phyloP scores from a whole-genome alignment of 2,329 filamentous ascomycete species.

The Orbilia quercus region DNA sequence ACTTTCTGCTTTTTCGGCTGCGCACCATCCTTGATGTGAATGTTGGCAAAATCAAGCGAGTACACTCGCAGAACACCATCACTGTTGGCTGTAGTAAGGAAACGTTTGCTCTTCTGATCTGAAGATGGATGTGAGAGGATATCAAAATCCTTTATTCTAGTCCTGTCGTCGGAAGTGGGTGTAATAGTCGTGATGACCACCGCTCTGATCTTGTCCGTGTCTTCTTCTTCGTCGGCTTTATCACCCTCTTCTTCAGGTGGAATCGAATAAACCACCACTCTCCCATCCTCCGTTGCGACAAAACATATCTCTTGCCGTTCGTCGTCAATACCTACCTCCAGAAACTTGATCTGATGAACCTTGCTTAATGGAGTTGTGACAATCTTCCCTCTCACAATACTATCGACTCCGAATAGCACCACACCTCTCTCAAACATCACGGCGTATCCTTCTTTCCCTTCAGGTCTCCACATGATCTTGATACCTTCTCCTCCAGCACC shows the following conservation, averaged over 20 bases:
- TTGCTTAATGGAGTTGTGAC: slow-evolving; percentile 77
- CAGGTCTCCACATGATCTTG: slow-evolving; percentile 80
- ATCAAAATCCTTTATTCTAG: slow-evolving; percentile 89
- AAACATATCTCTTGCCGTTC: slow-evolving; percentile 72
- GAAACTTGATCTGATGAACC: slow-evolving; percentile 82
- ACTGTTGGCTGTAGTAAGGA: slow-evolving; percentile 81
- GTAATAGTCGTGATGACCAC: slow-evolving; percentile 71
- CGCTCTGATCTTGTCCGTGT: slow-evolving; percentile 70
- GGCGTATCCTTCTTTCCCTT: slow-evolving; percentile 79
- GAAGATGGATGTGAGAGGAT: slow-evolving; percentile 65
- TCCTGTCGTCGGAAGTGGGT: slow-evolving; percentile 73
- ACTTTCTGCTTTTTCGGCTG: slow-evolving; percentile 63
- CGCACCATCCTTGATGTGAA: slow-evolving; percentile 59
- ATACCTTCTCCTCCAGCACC: slow-evolving; percentile 83
- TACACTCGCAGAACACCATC: slow-evolving; percentile 87
- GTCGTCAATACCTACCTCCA: slow-evolving; percentile 65
- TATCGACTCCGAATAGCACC: slow-evolving; percentile 88
- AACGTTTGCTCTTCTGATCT: slow-evolving; percentile 65
- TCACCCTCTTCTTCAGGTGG: slow-evolving; percentile 28
- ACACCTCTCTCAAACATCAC: slow-evolving; percentile 88
- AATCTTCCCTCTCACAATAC: slow-evolving; percentile 79
- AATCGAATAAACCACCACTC: slow-evolving; percentile 75
- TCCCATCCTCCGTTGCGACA: slow-evolving; percentile 89
- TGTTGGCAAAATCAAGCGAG: slow-evolving; percentile 66
- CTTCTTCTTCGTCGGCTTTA: slow-evolving; percentile 64